phyloP scores from a whole-genome alignment of 352 stramenopile species.

The Phytophthora ohioensis region DNA sequence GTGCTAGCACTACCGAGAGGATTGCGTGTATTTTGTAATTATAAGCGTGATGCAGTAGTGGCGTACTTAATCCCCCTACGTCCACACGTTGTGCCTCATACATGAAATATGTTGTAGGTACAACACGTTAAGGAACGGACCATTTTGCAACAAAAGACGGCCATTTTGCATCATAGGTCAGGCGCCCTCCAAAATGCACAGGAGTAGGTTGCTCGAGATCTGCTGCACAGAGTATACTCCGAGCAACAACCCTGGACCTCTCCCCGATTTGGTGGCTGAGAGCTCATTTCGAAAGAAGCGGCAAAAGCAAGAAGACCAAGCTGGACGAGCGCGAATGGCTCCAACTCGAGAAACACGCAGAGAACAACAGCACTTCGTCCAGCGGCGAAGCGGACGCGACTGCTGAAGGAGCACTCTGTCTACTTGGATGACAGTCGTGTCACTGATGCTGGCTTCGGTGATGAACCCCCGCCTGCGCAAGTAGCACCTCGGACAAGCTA shows the following conservation, averaged over 20 bases:
- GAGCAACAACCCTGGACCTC: not conserved
- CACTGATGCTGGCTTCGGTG: not conserved
- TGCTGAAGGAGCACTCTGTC: not conserved
- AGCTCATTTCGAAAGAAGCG: slow-evolving; percentile 2
- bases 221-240: not conserved
- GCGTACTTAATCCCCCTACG: slow-evolving; percentile 11
- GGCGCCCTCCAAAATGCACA: not conserved
- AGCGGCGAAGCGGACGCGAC: not conserved
- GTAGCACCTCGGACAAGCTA: too few species aligned
- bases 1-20: too few species aligned
- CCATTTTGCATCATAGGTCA: not conserved
- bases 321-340: not conserved
- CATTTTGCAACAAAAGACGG: not conserved
- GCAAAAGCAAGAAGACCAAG: not conserved
- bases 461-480: not conserved
- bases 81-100: slow-evolving; percentile 24
- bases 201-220: not conserved
- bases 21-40: too few species aligned
- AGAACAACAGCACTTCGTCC: slow-evolving; percentile 5
- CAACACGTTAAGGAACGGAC: slow-evolving; percentile 19
- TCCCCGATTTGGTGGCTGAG: slow-evolving; percentile 4
- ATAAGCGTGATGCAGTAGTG: too few species aligned
- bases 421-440: not conserved
- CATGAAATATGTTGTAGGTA: slow-evolving; percentile 29
- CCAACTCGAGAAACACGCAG: not conserved